These are phyloP conservation scores for Penicillium sp. DNA, from an alignment of 2,329 filamentous ascomycete species.

Conservation along the genomic window DNA sequence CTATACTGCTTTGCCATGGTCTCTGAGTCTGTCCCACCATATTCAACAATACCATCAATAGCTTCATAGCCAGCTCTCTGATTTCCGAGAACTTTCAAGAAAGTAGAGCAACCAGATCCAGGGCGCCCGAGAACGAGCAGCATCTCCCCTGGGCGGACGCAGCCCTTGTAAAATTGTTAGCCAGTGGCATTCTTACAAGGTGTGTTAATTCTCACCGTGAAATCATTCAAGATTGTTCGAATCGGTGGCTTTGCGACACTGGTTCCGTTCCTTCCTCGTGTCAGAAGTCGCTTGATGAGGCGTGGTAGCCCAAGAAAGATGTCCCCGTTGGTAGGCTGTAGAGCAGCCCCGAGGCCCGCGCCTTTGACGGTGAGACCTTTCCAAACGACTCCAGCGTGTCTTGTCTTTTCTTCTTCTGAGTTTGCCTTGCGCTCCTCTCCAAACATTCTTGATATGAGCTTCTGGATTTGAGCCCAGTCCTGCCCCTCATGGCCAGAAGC, in stretches of 20 bases:
- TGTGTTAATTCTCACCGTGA: constrained; percentile 43
- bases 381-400: constrained; percentile 70
- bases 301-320: constrained; percentile 55
- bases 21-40: constrained; percentile 58
- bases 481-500: constrained; percentile 27
- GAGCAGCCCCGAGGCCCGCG: constrained; percentile 64
- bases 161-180: constrained; percentile 28
- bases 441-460: constrained; percentile 71
- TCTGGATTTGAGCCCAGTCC: constrained; percentile 35
- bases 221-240: constrained; percentile 66
- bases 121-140: constrained; percentile 44
- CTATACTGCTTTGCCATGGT: constrained; percentile 53
- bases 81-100: constrained; percentile 79
- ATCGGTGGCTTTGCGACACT: constrained; percentile 50
- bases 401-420: constrained; percentile 70
- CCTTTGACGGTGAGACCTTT: constrained; percentile 70
- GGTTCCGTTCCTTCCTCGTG: constrained; percentile 30
- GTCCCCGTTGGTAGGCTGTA: constrained; percentile 60
- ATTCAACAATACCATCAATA: constrained; percentile 57
- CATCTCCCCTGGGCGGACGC: constrained; percentile 43
- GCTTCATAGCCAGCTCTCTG: constrained; percentile 61
- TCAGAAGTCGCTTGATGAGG: constrained; percentile 48
- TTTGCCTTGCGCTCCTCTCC: constrained; percentile 63
- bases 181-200: not conserved
- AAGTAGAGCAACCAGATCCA: constrained; percentile 68